Base-by-base conservation (phyloP, 75 land plant genomes). In the Pinus tabuliformis region DNA sequence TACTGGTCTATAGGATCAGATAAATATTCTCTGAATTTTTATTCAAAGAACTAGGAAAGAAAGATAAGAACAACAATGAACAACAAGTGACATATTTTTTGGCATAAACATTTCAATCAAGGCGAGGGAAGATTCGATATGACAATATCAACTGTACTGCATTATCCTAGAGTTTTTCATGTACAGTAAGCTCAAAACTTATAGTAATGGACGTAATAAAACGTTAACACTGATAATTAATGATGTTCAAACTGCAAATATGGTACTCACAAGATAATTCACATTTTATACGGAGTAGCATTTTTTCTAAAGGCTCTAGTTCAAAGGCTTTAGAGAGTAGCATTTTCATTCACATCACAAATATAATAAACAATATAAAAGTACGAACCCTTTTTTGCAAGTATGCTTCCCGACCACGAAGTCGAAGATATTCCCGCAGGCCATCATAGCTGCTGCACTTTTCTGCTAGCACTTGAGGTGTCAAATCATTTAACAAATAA, bases 371-470 rank as follows among this genome's bases (percentile, higher is more conserved):
- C 42, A 73, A 11, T 56, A 24, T 56, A 56, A 26, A 22, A 24
- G 6, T 14, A 78, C 80, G 57, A 22, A 95, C 99, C 91, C 80
- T 86, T 80, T 97, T 97, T 78, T 91, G 89, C 59, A 93, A 76
- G 78, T 97, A 97, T 70, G 99, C 98, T 70, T 97, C 98, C 21
- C 89, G 85, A 28, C 98, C 99, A 63, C 98, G 86, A 26, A 73
- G 42, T 45, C 80, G 94, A 80, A 97, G 92, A 76, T 91, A 97
- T 21, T 92, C 90, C 28, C 84, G 79, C 73, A 97, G 83, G 24
- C 86, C 84, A 16, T 89, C 94, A 78, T 86, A 90, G 54, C 65
- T 87, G 42, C 92, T 76, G 62, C 90, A 79, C 68, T 89, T 89
- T 37, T 79, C 87, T 39, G 33, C 64, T 56, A 97, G 56, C 68